Evolutionary conservation across 805 yeast species (phyloP).

Genomic region (Candida dajiaensis): DNA sequence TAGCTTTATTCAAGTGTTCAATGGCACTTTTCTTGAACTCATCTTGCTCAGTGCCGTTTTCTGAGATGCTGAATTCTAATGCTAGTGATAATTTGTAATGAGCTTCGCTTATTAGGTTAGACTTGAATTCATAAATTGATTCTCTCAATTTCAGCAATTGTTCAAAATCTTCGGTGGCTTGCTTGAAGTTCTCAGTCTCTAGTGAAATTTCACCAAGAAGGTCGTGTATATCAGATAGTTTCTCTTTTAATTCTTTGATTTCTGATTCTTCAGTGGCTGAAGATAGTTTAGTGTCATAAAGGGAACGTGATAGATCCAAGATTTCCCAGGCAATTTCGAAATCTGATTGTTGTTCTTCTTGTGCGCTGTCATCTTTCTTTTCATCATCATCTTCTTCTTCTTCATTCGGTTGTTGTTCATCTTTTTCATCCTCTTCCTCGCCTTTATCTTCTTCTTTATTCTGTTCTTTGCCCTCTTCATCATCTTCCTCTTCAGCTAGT

Average conservation of each 20-base stretch:
- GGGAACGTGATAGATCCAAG: slow-evolving; percentile 67
- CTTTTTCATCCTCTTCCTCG: slow-evolving; percentile 22
- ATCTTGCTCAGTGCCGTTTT: slow-evolving; percentile 12
- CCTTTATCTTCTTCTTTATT: slow-evolving; percentile 6
- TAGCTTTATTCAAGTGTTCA: slow-evolving; percentile 48
- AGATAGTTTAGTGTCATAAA: slow-evolving; percentile 38
- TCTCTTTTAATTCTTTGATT: slow-evolving; percentile 19
- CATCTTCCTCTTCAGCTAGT: slow-evolving; percentile 29
- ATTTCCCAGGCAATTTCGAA: slow-evolving; percentile 89
- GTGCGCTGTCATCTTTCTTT: slow-evolving; percentile 20
- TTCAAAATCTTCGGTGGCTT: slow-evolving; percentile 66
- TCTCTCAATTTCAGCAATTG: slow-evolving; percentile 49
- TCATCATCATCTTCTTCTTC: slow-evolving; percentile 14
- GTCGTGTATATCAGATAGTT: slow-evolving; percentile 69
- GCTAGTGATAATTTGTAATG: slow-evolving; percentile 80
- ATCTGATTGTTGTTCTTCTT: slow-evolving; percentile 53
- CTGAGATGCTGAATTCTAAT: slow-evolving; percentile 45
- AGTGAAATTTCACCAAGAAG: slow-evolving; percentile 84
- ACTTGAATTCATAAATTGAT: slow-evolving; percentile 41
- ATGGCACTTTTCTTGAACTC: slow-evolving; percentile 50
- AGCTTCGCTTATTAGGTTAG: slow-evolving; percentile 66
- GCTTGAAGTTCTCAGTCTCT: slow-evolving; percentile 82
- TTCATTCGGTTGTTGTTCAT: slow-evolving; percentile 16
- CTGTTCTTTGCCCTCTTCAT: slow-evolving; percentile 13
- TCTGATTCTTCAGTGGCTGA: slow-evolving; percentile 17